Base-by-base conservation (phyloP, 495 filamentous ascomycete genomes). In the Glutinoglossum americanum region DNA sequence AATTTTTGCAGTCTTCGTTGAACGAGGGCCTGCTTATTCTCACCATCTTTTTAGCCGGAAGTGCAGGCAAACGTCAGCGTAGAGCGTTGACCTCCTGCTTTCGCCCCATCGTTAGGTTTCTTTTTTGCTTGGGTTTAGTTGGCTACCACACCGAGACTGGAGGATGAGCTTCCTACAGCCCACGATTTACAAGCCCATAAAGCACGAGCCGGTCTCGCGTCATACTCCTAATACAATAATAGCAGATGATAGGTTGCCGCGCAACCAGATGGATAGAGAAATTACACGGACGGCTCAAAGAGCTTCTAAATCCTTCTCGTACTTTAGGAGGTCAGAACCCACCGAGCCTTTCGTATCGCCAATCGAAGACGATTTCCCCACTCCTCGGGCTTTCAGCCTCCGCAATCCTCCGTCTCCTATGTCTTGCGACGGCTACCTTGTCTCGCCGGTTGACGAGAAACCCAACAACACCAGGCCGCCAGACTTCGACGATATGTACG, bases 401-500 rank as follows among this genome's bases (percentile, higher is more conserved):
- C 21, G 56, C 17, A 48, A 11, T 28, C 13, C 56, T 21, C 56
- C 56, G 23, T 51, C 57, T 3, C 62, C n/a, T 61, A 69, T 1
- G 65, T 63, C 27, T 61, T 64, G 3, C 66, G 62, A 56, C 74
- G 73, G 77, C 72, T 59, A 70, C 15, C 7, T 28, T 13, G 47
- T 28, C 23, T 53, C 47, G 47, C 25, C 49, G 15, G 1, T 53
- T 1, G 49, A 53, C 1, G 49, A 53, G 17, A 53, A 71, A 54
- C 65, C 74, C 39, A 79, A 75, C 60, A 72, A 72, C 48, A 71
- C 72, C 57, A 78, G 74, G 49, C 72, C 77, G 53, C 74, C 75
- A 61, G 81, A 84, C 33, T 89, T 89, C 65, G 87, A 92, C 64
- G 87, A 92, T 59, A 69, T 95, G 23, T 93, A 94, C 63, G 87